Base-by-base conservation (phyloP, 179 eudicot species). In the Carnegiea gigantea region DNA sequence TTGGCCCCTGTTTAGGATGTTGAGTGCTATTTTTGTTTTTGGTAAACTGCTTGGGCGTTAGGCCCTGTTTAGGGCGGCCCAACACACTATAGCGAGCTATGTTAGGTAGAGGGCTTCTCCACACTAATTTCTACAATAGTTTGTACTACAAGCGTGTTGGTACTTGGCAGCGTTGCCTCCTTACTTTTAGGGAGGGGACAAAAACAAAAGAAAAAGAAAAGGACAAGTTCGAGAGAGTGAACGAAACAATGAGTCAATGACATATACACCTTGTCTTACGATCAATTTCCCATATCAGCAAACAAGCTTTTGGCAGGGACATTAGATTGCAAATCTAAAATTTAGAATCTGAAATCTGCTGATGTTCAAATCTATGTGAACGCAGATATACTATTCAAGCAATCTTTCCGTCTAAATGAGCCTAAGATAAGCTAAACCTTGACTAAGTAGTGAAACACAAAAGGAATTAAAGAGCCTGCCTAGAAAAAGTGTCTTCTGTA, bases 331-430 rank as follows among this genome's bases (percentile, higher is more conserved):
- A 64, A 76, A 40, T 71, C 40, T 38, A n/a, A 33, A 46, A 62
- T 30, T 70, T 51, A 59, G 65, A 44, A 78, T 77, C 73, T 78
- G 51, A 82, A 78, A 78, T 72, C 76, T 77, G 84, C 70, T 51
- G 24, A 81, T 33, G 73, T 73, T 17, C 74, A 78, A 75, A 48
- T 48, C 57, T 68, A 40, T 57, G 18, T 43, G 18, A 71, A 57
- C 11, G 24, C 75, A 64, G 75, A 49, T 26, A 11, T 26, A 23
- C 76, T 70, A 82, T 8, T 30, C 83, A 68, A 68, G 76, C 79
- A 81, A 76, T 82, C 68, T 6, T 82, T 60, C 76, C 51, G 13
- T 79, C 71, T 77, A 77, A 70, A 65, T 26, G 75, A 65, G 53
- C 83, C 78, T 67, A 67, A 77, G 21, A 36, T 81, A 20, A 85